Base-by-base conservation (phyloP, 2,329 filamentous ascomycete species). In the Rachicladosporium sp. region DNA sequence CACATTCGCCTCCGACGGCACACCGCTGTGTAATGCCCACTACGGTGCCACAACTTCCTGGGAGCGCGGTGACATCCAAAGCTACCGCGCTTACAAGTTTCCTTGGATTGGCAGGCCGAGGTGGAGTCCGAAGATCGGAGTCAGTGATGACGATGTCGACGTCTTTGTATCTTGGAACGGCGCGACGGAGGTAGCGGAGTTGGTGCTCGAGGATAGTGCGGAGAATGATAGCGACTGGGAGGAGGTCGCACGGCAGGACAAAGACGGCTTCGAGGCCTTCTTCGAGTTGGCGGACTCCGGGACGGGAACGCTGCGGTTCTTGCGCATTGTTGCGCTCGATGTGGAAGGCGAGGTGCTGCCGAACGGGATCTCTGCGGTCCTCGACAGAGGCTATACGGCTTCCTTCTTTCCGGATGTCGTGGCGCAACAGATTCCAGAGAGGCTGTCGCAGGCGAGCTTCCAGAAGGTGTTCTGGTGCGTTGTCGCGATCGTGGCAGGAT, bases 261-360 rank as follows among this genome's bases (percentile, higher is more conserved):
- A 45, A 33, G 10, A 15, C 7, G 46, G 46, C 1, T 54, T 53
- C 35, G 52, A 54, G 37, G 53, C 49, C 7, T 33, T 37, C 11
- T 32, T 43, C n/a, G 12, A 29, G 9, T 29, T 43, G 7, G 13
- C 38, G 8, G 11, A 12, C 10, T 2, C 13, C 6, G 9, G 8
- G 21, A 13, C 29, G 8, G 12, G 31, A 9, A 23, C 23, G 6
- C 8, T 30, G 29, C 45, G 49, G n/a, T 58, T 43, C 37, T 33
- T 58, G 3, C 44, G 53, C 3, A 45, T 57, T 10, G 45, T 56
- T 33, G 57, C 55, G 1, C 29, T 60, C 4, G 50, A 49, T 13
- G 30, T 36, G 5, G 35, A 48, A 11, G 50, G 48, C 7, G 34
- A 37, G 10, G 36, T 47, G 11, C 41, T 61, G 23, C 38, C 42